Base-by-base conservation (phyloP, 1,284 basidiomycete species). In the Ceratobasidium sp. region DNA sequence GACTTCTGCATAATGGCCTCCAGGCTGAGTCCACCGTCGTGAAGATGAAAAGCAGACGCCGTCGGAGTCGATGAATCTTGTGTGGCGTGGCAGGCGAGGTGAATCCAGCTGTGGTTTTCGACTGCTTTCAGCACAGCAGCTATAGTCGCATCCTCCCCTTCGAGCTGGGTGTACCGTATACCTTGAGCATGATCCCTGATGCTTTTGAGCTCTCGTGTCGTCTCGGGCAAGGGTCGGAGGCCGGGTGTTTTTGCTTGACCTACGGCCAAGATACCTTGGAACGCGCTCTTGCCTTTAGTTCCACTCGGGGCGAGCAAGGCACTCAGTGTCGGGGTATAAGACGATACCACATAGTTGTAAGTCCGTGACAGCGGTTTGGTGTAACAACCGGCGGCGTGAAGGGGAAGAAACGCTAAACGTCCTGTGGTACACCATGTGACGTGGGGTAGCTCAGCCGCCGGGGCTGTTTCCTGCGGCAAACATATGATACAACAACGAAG, bases 401-500 rank as follows among this genome's bases (percentile, higher is more conserved):
- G 33, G 6, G 59, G 59, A 17, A 60, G 59, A 14, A 60, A 60
- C 5, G 36, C 19, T 9, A 60, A n/a, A 22, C 19, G 33, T 2
- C 59, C 59, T 7, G 59, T 60, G 6, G 31, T 19, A n/a, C 36
- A 60, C 59, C 59, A 60, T 14, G 59, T 60, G 19, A 60, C n/a
- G 19, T 24, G 59, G 22, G 59, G 59, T 14, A 22, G 53, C 24
- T 33, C 17, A 3, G 36, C 57, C 3, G 33, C 7, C 2, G 19
- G 5, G 57, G 9, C 14, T 33, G 2, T 9, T 44, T 60, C 17
- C 57, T 36, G 17, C n/a, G n/a, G n/a, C n/a, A n/a, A 41, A n/a
- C n/a, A 44, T 56, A 5, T 24, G 17, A 24, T 4, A 17, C 17
- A 27, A 14, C 41, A 3, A 3, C 31, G 4, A 33, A 11, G 27